Evolutionary conservation across 2,329 filamentous ascomycete genomes (phyloP).

Genomic region (Fonsecaea pugnacius): DNA sequence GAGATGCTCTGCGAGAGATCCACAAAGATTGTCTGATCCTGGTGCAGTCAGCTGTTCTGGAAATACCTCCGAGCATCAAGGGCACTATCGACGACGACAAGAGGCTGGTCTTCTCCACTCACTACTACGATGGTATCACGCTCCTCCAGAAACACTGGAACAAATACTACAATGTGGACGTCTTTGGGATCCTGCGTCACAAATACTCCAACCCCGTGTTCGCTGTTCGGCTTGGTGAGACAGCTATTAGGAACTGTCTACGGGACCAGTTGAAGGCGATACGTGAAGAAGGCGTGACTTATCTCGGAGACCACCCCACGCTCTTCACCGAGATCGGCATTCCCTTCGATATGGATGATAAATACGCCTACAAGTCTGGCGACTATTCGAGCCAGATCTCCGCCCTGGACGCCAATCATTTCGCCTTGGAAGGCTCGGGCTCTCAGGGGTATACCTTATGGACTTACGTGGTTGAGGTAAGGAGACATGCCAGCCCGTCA

Average conservation of each 20-base stretch:
- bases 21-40: constrained; percentile 85
- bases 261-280: constrained; percentile 83
- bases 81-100: constrained; percentile 86
- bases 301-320: constrained; percentile 85
- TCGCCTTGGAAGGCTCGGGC: constrained; percentile 79
- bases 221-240: constrained; percentile 89
- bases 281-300: constrained; percentile 81
- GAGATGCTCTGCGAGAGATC: constrained; percentile 71
- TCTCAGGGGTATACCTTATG: constrained; percentile 88
- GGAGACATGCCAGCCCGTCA: constrained; percentile 39
- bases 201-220: constrained; percentile 87
- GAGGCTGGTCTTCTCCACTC: constrained; percentile 87
- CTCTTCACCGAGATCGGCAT: constrained; percentile 95
- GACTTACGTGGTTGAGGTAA: constrained; percentile 76
- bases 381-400: constrained; percentile 91
- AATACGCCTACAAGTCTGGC: constrained; percentile 91
- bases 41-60: constrained; percentile 87
- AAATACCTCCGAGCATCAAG: constrained; percentile 86
- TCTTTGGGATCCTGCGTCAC: constrained; percentile 87
- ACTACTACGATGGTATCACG: constrained; percentile 96
- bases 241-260: constrained; percentile 91
- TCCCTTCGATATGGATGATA: constrained; percentile 98
- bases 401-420: constrained; percentile 96
- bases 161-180: constrained; percentile 93
- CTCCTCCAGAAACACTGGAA: constrained; percentile 99